These are phyloP conservation scores for Colletotrichum tanaceti DNA, from an alignment of 2,329 filamentous ascomycete species.

Conservation along the genomic window DNA sequence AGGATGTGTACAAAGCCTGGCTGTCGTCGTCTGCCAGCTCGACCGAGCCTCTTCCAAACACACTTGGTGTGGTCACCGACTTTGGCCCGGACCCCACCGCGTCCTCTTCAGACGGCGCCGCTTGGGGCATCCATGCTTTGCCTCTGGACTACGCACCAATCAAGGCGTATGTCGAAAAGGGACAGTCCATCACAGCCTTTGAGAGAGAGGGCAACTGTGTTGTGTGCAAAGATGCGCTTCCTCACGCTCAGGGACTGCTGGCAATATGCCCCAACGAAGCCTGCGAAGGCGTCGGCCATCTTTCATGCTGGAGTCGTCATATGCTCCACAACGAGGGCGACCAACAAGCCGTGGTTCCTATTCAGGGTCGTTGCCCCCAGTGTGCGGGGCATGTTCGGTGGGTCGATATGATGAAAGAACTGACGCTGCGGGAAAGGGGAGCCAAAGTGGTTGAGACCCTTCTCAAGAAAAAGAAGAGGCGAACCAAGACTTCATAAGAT, in stretches of 20 bases:
- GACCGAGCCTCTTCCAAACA: slow-evolving; percentile 58
- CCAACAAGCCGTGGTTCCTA: slow-evolving; percentile 69
- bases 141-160: slow-evolving; percentile 66
- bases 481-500: slow-evolving; percentile 43
- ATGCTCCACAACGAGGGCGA: slow-evolving; percentile 55
- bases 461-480: slow-evolving; percentile 55
- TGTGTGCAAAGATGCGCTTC: slow-evolving; percentile 61
- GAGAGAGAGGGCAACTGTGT: slow-evolving; percentile 67
- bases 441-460: slow-evolving; percentile 76
- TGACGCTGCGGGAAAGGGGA: slow-evolving; percentile 79
- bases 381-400: slow-evolving; percentile 75
- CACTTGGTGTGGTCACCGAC: slow-evolving; percentile 68
- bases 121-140: slow-evolving; percentile 65
- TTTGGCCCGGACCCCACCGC: slow-evolving; percentile 51
- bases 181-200: slow-evolving; percentile 64
- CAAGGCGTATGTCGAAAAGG: slow-evolving; percentile 67
- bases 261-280: slow-evolving; percentile 65
- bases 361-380: slow-evolving; percentile 75
- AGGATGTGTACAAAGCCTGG: slow-evolving; percentile 79
- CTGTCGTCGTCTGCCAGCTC: slow-evolving; percentile 64
- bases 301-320: slow-evolving; percentile 69
- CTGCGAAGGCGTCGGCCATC: slow-evolving; percentile 69
- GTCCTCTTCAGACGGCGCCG: slow-evolving; percentile 17
- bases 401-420: slow-evolving; percentile 83
- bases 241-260: slow-evolving; percentile 63